Conservation (phyloP, 257 asterid genomes). For the Rubia yunnanensis region DNA sequence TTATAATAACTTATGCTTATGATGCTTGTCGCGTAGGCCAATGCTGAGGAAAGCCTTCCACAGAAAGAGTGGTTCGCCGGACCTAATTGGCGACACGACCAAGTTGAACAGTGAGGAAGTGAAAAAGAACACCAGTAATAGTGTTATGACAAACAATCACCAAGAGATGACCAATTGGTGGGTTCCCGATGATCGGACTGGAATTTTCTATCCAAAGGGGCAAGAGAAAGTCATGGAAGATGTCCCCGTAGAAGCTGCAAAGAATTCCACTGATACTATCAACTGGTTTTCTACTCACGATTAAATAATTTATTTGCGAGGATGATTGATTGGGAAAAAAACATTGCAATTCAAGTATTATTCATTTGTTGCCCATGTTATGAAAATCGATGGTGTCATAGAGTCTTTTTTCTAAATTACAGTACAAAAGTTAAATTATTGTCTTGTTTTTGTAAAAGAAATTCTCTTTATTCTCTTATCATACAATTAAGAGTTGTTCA, state of each 20-base stretch:
- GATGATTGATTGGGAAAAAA: not conserved
- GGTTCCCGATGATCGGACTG: constrained; percentile 51
- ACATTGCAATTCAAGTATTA: not conserved
- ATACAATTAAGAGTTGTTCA: too few species aligned
- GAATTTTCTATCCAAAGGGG: constrained; percentile 61
- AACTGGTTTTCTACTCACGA: constrained; percentile 38
- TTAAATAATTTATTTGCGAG: not conserved
- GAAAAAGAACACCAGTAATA: constrained; percentile 12
- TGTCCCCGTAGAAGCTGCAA: constrained; percentile 38
- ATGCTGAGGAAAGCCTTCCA: constrained; percentile 51
- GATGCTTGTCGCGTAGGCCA: constrained; percentile 23
- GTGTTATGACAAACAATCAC: constrained; percentile 3
- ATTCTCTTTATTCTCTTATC: too few species aligned
- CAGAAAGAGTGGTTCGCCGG: constrained; percentile 34
- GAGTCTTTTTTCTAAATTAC: too few species aligned
- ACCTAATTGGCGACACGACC: constrained; percentile 22
- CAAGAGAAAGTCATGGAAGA: constrained; percentile 58
- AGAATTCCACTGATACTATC: constrained; percentile 16
- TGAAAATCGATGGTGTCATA: too few species aligned
- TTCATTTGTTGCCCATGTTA: not conserved
- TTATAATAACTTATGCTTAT: not conserved
- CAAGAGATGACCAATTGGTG: constrained; percentile 28
- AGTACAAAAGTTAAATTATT: too few species aligned
- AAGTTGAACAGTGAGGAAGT: constrained; percentile 41
- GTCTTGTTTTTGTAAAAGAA: too few species aligned